A percentile compares a stretch with the other conserved stretches of the same genome.
Conservation (phyloP, 345 rosid species). For the Aquilaria yunnanensis region DNA sequence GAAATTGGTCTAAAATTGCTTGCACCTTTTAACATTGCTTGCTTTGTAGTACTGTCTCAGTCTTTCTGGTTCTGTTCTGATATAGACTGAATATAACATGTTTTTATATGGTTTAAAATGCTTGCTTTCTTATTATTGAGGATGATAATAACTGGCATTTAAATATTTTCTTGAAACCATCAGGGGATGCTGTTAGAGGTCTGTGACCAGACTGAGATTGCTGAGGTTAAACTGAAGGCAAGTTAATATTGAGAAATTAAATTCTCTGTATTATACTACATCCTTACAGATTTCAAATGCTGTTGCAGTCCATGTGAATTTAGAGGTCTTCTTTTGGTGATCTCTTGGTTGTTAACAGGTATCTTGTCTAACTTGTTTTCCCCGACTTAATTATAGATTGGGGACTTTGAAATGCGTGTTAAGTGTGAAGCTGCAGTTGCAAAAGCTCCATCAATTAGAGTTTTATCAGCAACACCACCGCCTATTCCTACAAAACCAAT, state of each 20-base stretch:
- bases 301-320: too few relatives aligned
- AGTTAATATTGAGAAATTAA: background rate
- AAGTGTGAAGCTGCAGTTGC: slow-evolving; percentile 59
- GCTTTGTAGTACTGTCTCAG: too few relatives aligned
- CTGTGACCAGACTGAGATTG: slow-evolving; percentile 92
- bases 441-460: slow-evolving; percentile 36
- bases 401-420: slow-evolving; percentile 87
- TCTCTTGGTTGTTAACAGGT: too few relatives aligned
- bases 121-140: slow-evolving; percentile 8
- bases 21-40: too few relatives aligned
- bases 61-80: too few relatives aligned
- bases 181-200: slow-evolving; percentile 80
- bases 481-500: slow-evolving; percentile 76
- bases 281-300: too few relatives aligned
- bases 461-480: slow-evolving; percentile 61
- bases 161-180: slow-evolving; percentile 9
- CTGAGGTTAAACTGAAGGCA: slow-evolving; percentile 89
- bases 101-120: background rate
- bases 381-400: slow-evolving; percentile 44
- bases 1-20: too few relatives aligned
- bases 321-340: too few relatives aligned
- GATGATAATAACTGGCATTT: slow-evolving; percentile 11
- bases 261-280: too few relatives aligned
- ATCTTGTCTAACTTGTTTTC: too few relatives aligned
- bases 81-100: background rate